Evolutionary conservation across 345 rosid genomes (phyloP), one percentile per base, ranked within the genome.

Genomic region (Microthlaspi erraticum): DNA sequence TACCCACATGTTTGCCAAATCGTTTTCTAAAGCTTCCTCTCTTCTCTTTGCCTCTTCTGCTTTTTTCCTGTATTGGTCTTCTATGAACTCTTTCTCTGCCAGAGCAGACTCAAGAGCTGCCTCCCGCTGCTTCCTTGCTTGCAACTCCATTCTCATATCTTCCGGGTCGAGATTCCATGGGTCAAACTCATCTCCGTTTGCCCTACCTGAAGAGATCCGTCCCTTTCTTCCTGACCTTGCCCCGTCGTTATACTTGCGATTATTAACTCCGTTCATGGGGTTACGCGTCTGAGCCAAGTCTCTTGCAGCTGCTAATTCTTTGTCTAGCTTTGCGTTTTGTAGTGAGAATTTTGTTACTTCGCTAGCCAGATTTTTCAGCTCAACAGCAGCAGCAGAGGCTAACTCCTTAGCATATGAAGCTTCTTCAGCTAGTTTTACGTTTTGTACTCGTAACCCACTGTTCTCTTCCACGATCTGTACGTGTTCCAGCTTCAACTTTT

Each of bases 301-400:
- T 70, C 93, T 83, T 52, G 92, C 82, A 73, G 92, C 83, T 77
- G 74, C 48, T 63, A 92, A 59, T 57, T 92, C 98, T 68, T 92
- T 92, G 64, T 90, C 98, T 37, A 90, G 78, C 74, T 92, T 95
- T 37, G 86, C 82, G 62, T 88, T 92, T 75, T 87, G 96, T 61
- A 90, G 63, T 4, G 98, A 90, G 46, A 92, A 81, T 72, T 85
- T 92, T 42, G 99, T 92, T 53, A 95, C 98, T 84, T 95, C 97
- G 45, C 83, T 79, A 55, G 98, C 99, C 71, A 95, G 86, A 72
- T 88, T 95, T 82, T 95, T 95, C 57, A 95, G 82, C 82, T 95
- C 99, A 72, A 95, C 94, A 17, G 99, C 99, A 26, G 99, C 99
- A 71, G 99, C 99, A 78, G 99, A 90, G 0, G 99, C 99, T 73